Evolutionary conservation across 176 grass and related monocot species (phyloP).

Genomic region (Cenchrus americanus): DNA sequence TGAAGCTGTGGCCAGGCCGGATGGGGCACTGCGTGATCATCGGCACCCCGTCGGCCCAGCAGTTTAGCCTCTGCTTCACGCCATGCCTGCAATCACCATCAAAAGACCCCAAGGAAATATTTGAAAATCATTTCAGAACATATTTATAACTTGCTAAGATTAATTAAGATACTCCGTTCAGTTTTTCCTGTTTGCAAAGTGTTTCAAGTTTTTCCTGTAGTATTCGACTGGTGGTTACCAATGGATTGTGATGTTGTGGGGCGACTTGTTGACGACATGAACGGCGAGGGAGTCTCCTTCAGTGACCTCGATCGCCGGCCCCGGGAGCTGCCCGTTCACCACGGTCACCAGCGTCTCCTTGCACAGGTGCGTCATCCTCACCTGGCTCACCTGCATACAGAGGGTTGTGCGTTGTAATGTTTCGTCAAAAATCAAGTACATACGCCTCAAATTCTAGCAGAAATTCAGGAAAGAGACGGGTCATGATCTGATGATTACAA

Average conservation of each 20-base stretch:
- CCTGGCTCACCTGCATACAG: constrained; percentile 17
- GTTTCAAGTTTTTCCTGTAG: too few species aligned
- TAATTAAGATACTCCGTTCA: too few species aligned
- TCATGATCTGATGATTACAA: neutral
- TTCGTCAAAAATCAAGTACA: too few species aligned
- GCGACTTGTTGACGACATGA: constrained; percentile 32
- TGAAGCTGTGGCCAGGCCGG: neutral
- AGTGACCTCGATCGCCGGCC: constrained; percentile 13
- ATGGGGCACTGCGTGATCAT: constrained; percentile 46
- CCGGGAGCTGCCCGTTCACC: constrained; percentile 41
- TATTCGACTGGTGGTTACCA: neutral
- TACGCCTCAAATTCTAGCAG: too few species aligned
- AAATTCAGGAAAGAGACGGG: too few species aligned
- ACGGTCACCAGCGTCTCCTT: constrained; percentile 2
- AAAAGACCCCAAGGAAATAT: too few species aligned
- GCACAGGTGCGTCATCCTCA: constrained; percentile 29
- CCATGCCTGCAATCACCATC: constrained; percentile 17
- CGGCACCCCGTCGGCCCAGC: constrained; percentile 37
- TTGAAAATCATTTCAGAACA: too few species aligned
- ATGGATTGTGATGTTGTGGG: constrained; percentile 31
- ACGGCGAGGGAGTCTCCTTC: constrained; percentile 22
- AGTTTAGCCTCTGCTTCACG: neutral
- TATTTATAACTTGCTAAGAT: too few species aligned
- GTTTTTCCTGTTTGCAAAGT: too few species aligned
- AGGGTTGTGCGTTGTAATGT: too few species aligned